A percentile compares a stretch with the other conserved stretches of the same genome.
Conservation (phyloP, 352 stramenopile genomes). For the Phytophthora parvispora region DNA sequence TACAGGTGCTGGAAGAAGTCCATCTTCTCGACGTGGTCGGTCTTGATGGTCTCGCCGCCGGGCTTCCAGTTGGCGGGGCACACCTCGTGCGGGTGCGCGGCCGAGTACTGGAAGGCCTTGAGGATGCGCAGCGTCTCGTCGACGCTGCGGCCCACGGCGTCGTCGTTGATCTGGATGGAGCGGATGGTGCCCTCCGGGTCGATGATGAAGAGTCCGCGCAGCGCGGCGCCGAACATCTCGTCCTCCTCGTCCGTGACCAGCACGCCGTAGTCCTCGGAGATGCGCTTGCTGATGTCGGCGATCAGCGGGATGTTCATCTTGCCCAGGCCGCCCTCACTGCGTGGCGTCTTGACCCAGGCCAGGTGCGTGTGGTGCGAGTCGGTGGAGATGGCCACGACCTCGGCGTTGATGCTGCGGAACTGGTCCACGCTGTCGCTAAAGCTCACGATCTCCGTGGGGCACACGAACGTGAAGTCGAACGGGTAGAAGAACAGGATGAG, state of each 20-base stretch:
- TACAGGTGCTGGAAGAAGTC: slow-evolving; percentile 91
- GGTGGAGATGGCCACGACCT: slow-evolving; percentile 84
- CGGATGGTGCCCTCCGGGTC: slow-evolving; percentile 86
- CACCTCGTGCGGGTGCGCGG: slow-evolving; percentile 82
- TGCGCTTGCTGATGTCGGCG: slow-evolving; percentile 87
- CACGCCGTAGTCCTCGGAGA: slow-evolving; percentile 88
- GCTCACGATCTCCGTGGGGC: slow-evolving; percentile 86
- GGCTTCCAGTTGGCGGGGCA: slow-evolving; percentile 91
- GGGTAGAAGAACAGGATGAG: slow-evolving; percentile 92
- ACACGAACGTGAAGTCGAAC: slow-evolving; percentile 92
- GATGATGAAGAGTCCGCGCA: slow-evolving; percentile 89
- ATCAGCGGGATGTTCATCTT: slow-evolving; percentile 89
- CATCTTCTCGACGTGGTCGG: slow-evolving; percentile 84
- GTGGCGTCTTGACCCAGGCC: slow-evolving; percentile 86
- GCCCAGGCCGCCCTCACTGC: slow-evolving; percentile 77
- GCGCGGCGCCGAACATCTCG: slow-evolving; percentile 80
- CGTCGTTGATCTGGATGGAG: slow-evolving; percentile 90
- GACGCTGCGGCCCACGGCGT: slow-evolving; percentile 84
- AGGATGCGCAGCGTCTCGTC: slow-evolving; percentile 88
- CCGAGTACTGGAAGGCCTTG: slow-evolving; percentile 88
- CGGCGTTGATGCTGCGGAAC: slow-evolving; percentile 85
- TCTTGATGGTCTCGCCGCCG: slow-evolving; percentile 87
- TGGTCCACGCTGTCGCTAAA: slow-evolving; percentile 78
- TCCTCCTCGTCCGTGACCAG: slow-evolving; percentile 87
- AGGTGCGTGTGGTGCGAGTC: slow-evolving; percentile 90